A percentile compares a stretch with the other conserved stretches of the same genome.
Conservation (phyloP, 1,284 basidiomycete genomes). For the Testicularia cyperi region DNA sequence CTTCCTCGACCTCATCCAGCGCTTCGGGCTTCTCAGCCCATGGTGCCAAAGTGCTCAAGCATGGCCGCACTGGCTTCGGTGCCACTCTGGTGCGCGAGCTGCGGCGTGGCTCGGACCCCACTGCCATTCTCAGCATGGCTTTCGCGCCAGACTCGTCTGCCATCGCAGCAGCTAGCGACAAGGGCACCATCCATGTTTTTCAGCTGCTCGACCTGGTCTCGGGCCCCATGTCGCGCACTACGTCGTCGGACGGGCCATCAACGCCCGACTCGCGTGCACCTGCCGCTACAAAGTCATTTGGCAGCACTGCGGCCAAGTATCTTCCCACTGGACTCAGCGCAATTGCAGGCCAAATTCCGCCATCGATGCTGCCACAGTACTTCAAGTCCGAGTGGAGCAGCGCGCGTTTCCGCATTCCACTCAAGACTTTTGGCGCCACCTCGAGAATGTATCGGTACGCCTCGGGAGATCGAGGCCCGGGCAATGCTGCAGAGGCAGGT, state of each 20-base stretch:
- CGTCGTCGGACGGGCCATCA: not conserved
- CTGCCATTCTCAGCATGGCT: conserved; percentile 44
- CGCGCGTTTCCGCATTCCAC: conserved; percentile 47
- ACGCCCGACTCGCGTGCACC: conserved; percentile 9
- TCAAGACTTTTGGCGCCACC: conserved; percentile 39
- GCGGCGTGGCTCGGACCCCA: conserved; percentile 46
- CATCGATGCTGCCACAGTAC: conserved; percentile 45
- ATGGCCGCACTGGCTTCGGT: conserved; percentile 26
- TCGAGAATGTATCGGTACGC: conserved; percentile 10
- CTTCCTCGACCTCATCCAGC: not conserved
- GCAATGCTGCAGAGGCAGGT: not conserved
- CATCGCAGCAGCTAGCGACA: conserved; percentile 51
- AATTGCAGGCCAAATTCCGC: conserved; percentile 37
- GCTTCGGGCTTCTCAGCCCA: not conserved
- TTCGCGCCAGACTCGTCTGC: conserved; percentile 39
- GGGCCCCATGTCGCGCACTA: not conserved
- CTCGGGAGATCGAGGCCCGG: not conserved
- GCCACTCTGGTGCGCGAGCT: conserved; percentile 39
- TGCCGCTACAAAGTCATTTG: conserved; percentile 12
- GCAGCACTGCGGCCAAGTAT: conserved; percentile 29
- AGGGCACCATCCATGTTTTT: conserved; percentile 53
- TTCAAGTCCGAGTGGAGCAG: conserved; percentile 50
- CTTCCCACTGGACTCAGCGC: conserved; percentile 32
- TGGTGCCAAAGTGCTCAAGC: not conserved
- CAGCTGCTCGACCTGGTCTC: conserved; percentile 6